Evolutionary conservation across 306 rosid species (phyloP).

Genomic region (Heteromeles arbutifolia): DNA sequence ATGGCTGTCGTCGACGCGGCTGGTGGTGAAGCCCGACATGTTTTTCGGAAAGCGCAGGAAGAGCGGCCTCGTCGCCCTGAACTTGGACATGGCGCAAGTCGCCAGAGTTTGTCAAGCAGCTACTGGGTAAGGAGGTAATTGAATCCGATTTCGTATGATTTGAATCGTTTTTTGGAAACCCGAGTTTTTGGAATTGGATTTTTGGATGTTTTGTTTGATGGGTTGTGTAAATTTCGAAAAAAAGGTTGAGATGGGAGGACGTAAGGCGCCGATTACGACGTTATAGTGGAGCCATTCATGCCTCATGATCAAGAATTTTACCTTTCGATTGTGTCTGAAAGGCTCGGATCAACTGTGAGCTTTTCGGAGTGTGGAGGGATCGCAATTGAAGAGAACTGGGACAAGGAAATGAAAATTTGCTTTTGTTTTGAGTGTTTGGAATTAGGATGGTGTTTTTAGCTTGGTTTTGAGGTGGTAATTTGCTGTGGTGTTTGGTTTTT

Average conservation of each 20-base stretch:
- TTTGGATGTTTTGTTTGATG: background rate
- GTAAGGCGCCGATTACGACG: constrained; percentile 80
- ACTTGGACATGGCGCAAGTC: constrained; percentile 67
- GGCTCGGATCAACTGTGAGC: constrained; percentile 67
- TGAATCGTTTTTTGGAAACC: background rate
- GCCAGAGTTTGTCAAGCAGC: constrained; percentile 63
- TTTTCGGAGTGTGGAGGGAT: constrained; percentile 82
- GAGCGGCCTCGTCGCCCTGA: constrained; percentile 76
- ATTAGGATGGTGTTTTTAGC: background rate
- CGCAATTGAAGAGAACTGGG: constrained; percentile 85
- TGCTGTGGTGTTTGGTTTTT: background rate
- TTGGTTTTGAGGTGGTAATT: background rate
- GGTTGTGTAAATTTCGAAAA: background rate
- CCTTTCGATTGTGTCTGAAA: constrained; percentile 72
- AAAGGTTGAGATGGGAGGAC: constrained; percentile 86
- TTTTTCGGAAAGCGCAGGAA: constrained; percentile 82
- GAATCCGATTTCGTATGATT: background rate
- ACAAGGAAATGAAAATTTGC: constrained; percentile 39
- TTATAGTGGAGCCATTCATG: constrained; percentile 82
- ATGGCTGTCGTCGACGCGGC: constrained; percentile 63
- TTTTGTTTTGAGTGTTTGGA: background rate
- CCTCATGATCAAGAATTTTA: constrained; percentile 80
- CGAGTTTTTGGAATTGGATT: background rate
- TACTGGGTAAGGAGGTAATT: constrained; percentile 67
- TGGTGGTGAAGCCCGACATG: constrained; percentile 89